phyloP scores from a whole-genome alignment of 2,329 filamentous ascomycete species.

The Aspergillus sp. region DNA sequence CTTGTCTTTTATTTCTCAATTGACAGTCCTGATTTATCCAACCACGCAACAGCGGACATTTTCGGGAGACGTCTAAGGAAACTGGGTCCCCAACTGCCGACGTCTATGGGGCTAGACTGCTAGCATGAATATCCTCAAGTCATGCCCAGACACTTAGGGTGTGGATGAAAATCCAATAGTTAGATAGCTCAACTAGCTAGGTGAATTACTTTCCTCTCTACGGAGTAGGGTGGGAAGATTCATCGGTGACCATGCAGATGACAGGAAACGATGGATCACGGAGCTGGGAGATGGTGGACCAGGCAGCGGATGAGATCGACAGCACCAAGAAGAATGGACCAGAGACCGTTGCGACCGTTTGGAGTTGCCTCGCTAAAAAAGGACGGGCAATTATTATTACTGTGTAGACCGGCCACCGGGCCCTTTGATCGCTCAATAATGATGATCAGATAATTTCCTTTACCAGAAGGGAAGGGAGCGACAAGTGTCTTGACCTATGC shows the following conservation, averaged over 20 bases:
- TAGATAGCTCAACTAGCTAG: not conserved
- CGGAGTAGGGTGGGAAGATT: constrained; percentile 2
- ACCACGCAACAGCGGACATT: not conserved
- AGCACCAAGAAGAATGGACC: constrained; percentile 11
- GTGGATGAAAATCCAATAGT: not conserved
- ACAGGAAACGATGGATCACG: constrained; percentile 10
- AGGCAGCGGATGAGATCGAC: constrained; percentile 16
- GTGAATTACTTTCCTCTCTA: not conserved
- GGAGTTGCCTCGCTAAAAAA: constrained; percentile 10
- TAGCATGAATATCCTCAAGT: not conserved
- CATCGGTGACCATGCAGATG: constrained; percentile 3
- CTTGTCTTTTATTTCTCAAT: too few species aligned
- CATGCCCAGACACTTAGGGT: not conserved
- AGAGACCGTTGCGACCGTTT: constrained; percentile 19
- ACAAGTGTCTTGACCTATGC: constrained; percentile 21
- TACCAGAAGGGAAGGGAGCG: constrained; percentile 24
- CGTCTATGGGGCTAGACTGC: not conserved
- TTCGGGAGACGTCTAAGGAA: not conserved
- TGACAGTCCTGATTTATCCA: not conserved
- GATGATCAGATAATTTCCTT: constrained; percentile 28
- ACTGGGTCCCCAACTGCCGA: constrained; percentile 5
- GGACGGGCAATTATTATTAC: constrained; percentile 14
- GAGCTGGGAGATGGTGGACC: constrained; percentile 11
- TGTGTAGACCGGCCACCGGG: constrained; percentile 5
- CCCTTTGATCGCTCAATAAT: constrained; percentile 25